Evolutionary conservation across 345 rosid genomes (phyloP).

Genomic region (Aquilaria sinensis): DNA sequence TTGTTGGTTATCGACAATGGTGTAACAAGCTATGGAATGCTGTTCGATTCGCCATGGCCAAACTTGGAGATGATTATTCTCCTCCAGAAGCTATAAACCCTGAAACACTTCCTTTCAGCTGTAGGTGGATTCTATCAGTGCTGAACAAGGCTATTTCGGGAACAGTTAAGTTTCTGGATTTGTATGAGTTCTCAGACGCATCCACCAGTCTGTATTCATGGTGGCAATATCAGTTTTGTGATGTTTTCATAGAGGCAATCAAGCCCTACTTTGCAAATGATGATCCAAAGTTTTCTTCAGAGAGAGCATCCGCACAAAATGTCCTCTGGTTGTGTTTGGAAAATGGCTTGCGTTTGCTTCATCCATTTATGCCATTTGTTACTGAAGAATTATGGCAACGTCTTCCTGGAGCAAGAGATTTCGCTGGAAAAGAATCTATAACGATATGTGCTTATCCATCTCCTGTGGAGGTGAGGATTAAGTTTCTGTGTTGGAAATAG

Average conservation of each 20-base stretch:
- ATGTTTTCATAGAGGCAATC: slow-evolving; percentile 86
- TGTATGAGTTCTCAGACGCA: slow-evolving; percentile 70
- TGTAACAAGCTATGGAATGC: slow-evolving; percentile 99
- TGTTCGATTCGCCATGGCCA: slow-evolving; percentile 91
- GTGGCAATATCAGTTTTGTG: slow-evolving; percentile 99
- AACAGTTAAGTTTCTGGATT: slow-evolving; percentile 46
- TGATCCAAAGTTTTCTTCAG: slow-evolving; percentile 45
- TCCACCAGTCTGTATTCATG: slow-evolving; percentile 72
- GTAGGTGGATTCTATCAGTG: slow-evolving; percentile 87
- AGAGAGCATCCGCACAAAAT: slow-evolving; percentile 58
- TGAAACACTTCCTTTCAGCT: slow-evolving; percentile 62
- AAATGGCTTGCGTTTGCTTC: slow-evolving; percentile 82
- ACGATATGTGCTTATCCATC: slow-evolving; percentile 72
- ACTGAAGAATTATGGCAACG: slow-evolving; percentile 98
- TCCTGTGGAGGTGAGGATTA: no score
- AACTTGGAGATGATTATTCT: slow-evolving; percentile 57
- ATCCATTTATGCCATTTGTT: slow-evolving; percentile 94
- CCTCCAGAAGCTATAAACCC: slow-evolving; percentile 45
- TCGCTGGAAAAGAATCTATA: slow-evolving; percentile 55
- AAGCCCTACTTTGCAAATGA: slow-evolving; percentile 77
- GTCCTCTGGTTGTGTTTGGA: slow-evolving; percentile 82
- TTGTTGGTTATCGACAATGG: slow-evolving; percentile 99
- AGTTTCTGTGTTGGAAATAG: no score
- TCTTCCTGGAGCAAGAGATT: slow-evolving; percentile 47
- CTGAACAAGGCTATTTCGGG: slow-evolving; percentile 63